Base-by-base conservation (phyloP, 1,139 yeast genomes). In the Protomyces gravidus region DNA sequence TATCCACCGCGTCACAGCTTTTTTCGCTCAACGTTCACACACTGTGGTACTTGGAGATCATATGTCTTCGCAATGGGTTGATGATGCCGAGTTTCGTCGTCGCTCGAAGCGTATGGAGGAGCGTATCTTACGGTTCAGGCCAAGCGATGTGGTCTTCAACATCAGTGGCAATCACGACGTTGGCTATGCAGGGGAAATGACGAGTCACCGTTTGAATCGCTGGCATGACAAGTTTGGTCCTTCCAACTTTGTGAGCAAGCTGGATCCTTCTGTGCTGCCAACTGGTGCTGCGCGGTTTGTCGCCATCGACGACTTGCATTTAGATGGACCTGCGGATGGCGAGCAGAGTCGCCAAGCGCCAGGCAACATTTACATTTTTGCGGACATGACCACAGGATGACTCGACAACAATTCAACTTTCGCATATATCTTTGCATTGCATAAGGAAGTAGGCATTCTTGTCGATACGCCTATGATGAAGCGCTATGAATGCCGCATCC, bases 21-120 rank as follows among this genome's bases (percentile, higher is more conserved):
- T 57, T 33, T 58, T 59, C 45, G 45, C 47, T 13, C 21, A 28
- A n/a, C 98, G 98, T 1, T 79, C 84, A 28, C 90, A 85, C 71
- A 90, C 88, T 9, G 95, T 89, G 0, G 61, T 65, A 9, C 80
- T 92, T 83, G 98, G 98, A 0, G 98, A 92, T 72, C 77, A 89
- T 65, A 83, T 92, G 64, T 87, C 96, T n/a, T 85, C 94, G 13
- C 98, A 92, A 73, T 92, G 98, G 97, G 88, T 92, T 64, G 78
- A 79, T 46, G 96, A 89, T 72, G 79, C 83, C 15, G 97, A 90
- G 71, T 92, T 88, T 71, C 84, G 79, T 70, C 82, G 84, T 68
- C 78, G 98, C 62, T 87, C 55, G 92, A 0, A 77, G 76, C 63
- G 75, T 97, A 63, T 89, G 81, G 69, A 80, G 89, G 17, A 27